Evolutionary conservation across 371 early-diverging fungal species (phyloP).

Genomic region (Paraphysoderma sedebokerense): DNA sequence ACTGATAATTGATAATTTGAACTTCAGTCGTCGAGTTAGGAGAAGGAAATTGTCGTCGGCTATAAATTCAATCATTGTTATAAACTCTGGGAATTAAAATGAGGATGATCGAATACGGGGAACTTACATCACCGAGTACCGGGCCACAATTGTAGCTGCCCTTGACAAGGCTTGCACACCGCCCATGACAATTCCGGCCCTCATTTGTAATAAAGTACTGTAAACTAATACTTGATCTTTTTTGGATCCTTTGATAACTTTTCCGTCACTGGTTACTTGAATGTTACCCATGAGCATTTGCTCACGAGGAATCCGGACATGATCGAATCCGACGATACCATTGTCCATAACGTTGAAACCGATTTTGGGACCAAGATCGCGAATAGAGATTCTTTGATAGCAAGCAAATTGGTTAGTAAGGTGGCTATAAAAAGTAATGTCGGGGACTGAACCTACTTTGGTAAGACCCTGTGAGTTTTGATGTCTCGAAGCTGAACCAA

Average conservation of each 20-base stretch:
- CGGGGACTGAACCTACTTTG: no score
- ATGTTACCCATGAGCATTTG: neutral
- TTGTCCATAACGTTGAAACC: slow-evolving; percentile 1
- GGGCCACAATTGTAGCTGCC: neutral
- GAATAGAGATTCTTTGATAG: neutral
- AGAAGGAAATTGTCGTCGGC: no score
- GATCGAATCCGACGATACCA: neutral
- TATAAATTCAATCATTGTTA: no score
- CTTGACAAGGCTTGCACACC: neutral
- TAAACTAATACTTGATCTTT: neutral
- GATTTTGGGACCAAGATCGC: neutral
- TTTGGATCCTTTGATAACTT: neutral
- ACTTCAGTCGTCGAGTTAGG: no score
- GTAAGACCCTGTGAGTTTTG: no score
- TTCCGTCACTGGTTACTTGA: neutral
- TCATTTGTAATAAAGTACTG: neutral
- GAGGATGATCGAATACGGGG: no score
- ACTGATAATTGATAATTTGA: neutral
- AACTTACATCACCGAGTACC: neutral
- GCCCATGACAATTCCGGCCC: neutral
- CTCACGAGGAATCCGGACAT: neutral
- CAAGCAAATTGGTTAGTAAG: no score
- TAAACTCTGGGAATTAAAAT: no score
- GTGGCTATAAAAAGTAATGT: no score
- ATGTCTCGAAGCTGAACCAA: neutral